These are phyloP conservation scores for Alternaria postmessia DNA, from an alignment of 2,329 filamentous ascomycete species.

Conservation along the genomic window DNA sequence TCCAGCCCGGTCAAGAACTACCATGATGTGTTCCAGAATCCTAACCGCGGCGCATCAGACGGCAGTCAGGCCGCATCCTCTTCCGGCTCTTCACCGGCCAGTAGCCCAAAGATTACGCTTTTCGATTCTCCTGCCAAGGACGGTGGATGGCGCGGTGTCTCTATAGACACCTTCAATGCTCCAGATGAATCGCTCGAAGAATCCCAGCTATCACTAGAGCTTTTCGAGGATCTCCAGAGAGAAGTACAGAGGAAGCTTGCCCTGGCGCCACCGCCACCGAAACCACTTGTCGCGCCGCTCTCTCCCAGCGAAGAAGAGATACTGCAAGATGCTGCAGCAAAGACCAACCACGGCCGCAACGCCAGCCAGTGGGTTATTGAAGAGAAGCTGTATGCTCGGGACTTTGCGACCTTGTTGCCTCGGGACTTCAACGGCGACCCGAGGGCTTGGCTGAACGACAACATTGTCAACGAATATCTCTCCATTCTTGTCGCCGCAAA, in stretches of 20 bases:
- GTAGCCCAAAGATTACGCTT: conserved; percentile 2
- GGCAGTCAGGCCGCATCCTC: background rate
- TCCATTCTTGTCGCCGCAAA: conserved; percentile 66
- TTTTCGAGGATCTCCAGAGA: conserved; percentile 28
- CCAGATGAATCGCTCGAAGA: conserved; percentile 32
- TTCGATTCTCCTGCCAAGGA: conserved; percentile 1
- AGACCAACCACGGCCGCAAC: conserved; percentile 28
- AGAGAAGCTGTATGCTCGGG: conserved; percentile 60
- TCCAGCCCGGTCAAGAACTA: conserved; percentile 17
- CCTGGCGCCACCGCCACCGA: conserved; percentile 17
- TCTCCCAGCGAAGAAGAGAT: conserved; percentile 21
- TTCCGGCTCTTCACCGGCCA: background rate
- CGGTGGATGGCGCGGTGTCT: conserved; percentile 22
- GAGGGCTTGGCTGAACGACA: conserved; percentile 76
- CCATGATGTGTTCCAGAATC: conserved; percentile 16
- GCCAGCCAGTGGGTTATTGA: conserved; percentile 18
- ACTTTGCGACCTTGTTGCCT: conserved; percentile 67
- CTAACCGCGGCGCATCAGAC: conserved; percentile 9
- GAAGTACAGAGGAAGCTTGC: conserved; percentile 24
- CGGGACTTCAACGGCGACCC: conserved; percentile 50
- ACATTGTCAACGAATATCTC: conserved; percentile 74
- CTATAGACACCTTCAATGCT: conserved; percentile 18
- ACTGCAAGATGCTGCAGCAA: conserved; percentile 24
- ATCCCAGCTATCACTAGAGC: conserved; percentile 28
- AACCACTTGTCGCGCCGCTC: conserved; percentile 32